Evolutionary conservation across 2,329 filamentous ascomycete species (phyloP).

Genomic region (Trichoderma sp.): DNA sequence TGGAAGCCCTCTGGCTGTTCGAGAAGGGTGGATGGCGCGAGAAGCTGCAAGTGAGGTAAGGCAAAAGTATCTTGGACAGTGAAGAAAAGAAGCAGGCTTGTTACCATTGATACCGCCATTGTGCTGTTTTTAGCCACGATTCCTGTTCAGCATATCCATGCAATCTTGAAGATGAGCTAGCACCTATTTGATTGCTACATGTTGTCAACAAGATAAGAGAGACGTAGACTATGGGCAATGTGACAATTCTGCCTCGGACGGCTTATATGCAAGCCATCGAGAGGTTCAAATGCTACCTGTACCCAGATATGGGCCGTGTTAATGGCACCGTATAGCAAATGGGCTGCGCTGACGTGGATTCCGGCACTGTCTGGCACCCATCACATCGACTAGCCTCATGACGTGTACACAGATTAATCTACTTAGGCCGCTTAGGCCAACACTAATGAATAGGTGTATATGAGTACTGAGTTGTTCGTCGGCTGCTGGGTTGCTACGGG

Average conservation of each 20-base stretch:
- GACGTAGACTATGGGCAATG: neutral
- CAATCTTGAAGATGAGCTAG: neutral
- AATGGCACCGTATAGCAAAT: neutral
- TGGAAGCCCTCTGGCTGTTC: conserved; percentile 84
- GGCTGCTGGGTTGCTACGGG: neutral
- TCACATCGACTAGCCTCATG: neutral
- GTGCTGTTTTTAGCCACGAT: neutral
- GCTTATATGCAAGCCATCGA: neutral
- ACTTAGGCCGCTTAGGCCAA: neutral
- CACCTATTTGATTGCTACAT: neutral
- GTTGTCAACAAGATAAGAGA: neutral
- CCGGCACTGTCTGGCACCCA: neutral
- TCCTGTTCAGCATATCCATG: neutral
- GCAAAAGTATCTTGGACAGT: neutral
- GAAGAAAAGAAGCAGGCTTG: neutral
- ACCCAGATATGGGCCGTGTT: neutral
- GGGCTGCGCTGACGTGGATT: neutral
- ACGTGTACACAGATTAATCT: neutral
- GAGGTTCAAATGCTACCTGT: neutral
- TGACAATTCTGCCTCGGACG: neutral
- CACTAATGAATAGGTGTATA: neutral
- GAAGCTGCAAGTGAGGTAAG: conserved; percentile 56
- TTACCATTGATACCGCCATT: neutral
- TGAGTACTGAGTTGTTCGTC: neutral
- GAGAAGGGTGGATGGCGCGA: conserved; percentile 69